These are phyloP conservation scores for Candolleomyces aberdarensis DNA, from an alignment of 768 basidiomycete genomes.

Conservation along the genomic window DNA sequence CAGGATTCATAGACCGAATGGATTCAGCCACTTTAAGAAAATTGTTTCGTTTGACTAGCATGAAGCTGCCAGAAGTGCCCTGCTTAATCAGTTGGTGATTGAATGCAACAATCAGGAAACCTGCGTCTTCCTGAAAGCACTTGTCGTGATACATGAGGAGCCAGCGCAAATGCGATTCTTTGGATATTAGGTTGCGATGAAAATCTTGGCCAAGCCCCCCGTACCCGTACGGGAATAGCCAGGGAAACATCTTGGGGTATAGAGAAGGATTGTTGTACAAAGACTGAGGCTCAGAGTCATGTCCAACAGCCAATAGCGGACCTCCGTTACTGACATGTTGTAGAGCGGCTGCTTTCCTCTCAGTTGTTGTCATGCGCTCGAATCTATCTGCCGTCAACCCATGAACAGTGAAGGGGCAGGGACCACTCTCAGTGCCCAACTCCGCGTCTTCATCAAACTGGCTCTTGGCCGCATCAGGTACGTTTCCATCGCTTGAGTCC, in stretches of 20 bases:
- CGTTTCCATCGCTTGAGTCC: slow-evolving; percentile 18
- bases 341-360: background rate
- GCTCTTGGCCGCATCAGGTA: slow-evolving; percentile 11
- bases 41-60: slow-evolving; percentile 20
- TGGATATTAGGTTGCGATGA: background rate
- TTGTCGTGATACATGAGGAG: slow-evolving; percentile 31
- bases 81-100: slow-evolving; percentile 37
- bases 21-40: slow-evolving; percentile 23
- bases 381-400: slow-evolving; percentile 22
- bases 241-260: slow-evolving; percentile 37
- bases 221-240: slow-evolving; percentile 36
- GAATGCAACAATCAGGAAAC: slow-evolving; percentile 36
- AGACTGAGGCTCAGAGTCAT: background rate
- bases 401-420: slow-evolving; percentile 36
- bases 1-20: slow-evolving; percentile 20
- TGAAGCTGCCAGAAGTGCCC: slow-evolving; percentile 21
- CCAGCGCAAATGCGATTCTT: background rate
- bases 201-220: slow-evolving; percentile 22
- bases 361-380: background rate
- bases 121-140: slow-evolving; percentile 31
- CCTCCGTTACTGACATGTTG: background rate
- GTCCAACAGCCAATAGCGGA: background rate
- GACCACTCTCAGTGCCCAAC: slow-evolving; percentile 24
- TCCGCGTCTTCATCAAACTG: slow-evolving; percentile 25
- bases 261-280: slow-evolving; percentile 28